Conservation (phyloP, 2,329 filamentous ascomycete species). For the Cladophialophora exuberans region DNA sequence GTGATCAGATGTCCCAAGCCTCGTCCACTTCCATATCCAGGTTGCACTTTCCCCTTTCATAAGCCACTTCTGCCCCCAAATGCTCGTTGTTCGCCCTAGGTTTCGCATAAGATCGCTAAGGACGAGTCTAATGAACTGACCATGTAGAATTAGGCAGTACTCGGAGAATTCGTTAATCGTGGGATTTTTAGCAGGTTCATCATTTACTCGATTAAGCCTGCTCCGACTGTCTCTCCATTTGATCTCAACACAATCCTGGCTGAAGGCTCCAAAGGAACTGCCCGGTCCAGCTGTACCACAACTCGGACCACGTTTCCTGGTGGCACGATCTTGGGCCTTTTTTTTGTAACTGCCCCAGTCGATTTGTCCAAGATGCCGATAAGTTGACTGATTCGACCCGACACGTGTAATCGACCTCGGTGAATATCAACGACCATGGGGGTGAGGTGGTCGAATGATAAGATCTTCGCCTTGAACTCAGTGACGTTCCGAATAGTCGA, state of each 20-base stretch:
- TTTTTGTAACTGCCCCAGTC: conserved; percentile 75
- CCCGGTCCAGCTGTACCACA: conserved; percentile 71
- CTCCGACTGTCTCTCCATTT: conserved; percentile 82
- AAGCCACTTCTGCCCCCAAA: not conserved
- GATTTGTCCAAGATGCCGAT: conserved; percentile 76
- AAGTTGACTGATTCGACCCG: conserved; percentile 73
- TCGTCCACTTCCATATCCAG: not conserved
- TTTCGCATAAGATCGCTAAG: not conserved
- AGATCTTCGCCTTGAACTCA: conserved; percentile 77
- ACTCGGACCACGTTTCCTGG: conserved; percentile 78
- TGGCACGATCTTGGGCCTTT: conserved; percentile 81
- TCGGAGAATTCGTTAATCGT: no score
- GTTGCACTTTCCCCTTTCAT: not conserved
- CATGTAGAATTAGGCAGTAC: not conserved
- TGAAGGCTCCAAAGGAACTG: conserved; percentile 78
- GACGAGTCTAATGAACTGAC: not conserved
- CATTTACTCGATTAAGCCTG: conserved; percentile 75
- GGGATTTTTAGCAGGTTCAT: not conserved
- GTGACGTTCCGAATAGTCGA: conserved; percentile 72
- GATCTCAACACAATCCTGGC: conserved; percentile 79
- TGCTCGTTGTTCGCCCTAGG: not conserved
- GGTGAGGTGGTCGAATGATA: conserved; percentile 87
- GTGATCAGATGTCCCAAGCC: not conserved
- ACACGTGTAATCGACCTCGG: conserved; percentile 76
- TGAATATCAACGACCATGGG: conserved; percentile 91